Evolutionary conservation across 331 rosid species (phyloP).

Genomic region (Prunus yedoensis): DNA sequence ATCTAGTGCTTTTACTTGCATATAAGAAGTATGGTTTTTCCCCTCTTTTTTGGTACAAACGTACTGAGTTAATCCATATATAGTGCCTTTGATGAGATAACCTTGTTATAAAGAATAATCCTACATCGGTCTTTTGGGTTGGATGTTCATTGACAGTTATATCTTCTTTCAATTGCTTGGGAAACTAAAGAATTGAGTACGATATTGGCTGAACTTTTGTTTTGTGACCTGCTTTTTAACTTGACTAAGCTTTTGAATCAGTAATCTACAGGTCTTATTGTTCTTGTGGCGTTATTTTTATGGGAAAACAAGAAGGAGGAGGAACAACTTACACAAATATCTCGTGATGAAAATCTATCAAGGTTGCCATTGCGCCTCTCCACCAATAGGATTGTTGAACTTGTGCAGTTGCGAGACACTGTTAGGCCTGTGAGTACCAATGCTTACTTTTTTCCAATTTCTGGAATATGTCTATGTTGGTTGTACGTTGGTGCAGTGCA

Average conservation of each 20-base stretch:
- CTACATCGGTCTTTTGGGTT: not conserved
- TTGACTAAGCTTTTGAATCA: conserved; percentile 69
- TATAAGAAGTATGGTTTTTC: not conserved
- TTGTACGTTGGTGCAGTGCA: not conserved
- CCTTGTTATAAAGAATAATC: not conserved
- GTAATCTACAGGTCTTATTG: conserved; percentile 78
- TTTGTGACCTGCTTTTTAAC: conserved; percentile 35
- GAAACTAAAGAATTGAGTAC: not conserved
- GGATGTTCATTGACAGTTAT: not conserved
- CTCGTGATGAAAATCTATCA: conserved; percentile 81
- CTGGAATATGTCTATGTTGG: conserved; percentile 12
- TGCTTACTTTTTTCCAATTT: not conserved
- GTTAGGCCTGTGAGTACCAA: conserved; percentile 79
- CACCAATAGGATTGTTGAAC: conserved; percentile 94
- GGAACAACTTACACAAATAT: conserved; percentile 85
- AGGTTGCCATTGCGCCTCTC: conserved; percentile 96
- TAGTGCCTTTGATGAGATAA: not conserved
- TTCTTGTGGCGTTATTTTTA: conserved; percentile 69
- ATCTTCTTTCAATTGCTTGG: not conserved
- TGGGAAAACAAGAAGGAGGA: conserved; percentile 98
- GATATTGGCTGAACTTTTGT: conserved; percentile 11
- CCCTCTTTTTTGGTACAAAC: not conserved
- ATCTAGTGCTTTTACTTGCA: conserved; percentile 25
- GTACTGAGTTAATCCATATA: too few species aligned
- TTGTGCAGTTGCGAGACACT: conserved; percentile 92